Evolutionary conservation across 2,329 filamentous ascomycete species (phyloP), one percentile per base, ranked within the genome.

Genomic region (Alternaria arborescens): DNA sequence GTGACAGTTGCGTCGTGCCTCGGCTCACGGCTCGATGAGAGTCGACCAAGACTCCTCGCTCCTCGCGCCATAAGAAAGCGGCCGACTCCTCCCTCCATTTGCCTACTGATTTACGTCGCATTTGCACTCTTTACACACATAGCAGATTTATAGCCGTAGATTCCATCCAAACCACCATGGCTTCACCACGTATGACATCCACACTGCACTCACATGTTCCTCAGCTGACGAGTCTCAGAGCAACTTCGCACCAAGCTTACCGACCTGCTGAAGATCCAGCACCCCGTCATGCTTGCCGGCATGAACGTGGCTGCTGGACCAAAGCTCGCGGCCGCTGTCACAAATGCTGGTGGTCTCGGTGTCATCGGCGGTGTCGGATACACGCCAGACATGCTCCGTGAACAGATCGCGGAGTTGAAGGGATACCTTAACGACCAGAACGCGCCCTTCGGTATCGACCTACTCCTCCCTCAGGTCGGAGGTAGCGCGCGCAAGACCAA

Each of bases 221-320:
- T 20, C 50, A 70, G 64, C 79, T 77, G 63, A 71, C 67, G 53
- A 47, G 16, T 47, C 48, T 22, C 80, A 94, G 92, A 95, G 84
- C 86, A 92, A 85, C 90, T 99, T 81, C 92, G 92, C 77, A 99
- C 95, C 55, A 89, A 92, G 70, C 85, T 94, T 75, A 99, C 95
- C 72, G 94, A 98, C 87, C 91, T 98, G 68, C 91, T 99, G 83
- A 92, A 93, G 86, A 98, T 99, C 87, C 92, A 97, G 80, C 95
- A 99, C 83, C 95, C 95, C 60, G 85, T 99, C 78, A 85, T 99
- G 76, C 89, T 99, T 65, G 95, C 95, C 72, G 95, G 95, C 80
- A 99, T 99, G 95, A 98, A 99, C 86, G 95, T 98, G 66, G 95
- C 95, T 58, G 95, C 95, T 61, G 95, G 95, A 52, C 95, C 95